Percentiles rank a stretch among this genome's conserved stretches.
These are phyloP conservation scores for Metschnikowia anglica DNA, from an alignment of 805 yeast species.

Conservation along the genomic window DNA sequence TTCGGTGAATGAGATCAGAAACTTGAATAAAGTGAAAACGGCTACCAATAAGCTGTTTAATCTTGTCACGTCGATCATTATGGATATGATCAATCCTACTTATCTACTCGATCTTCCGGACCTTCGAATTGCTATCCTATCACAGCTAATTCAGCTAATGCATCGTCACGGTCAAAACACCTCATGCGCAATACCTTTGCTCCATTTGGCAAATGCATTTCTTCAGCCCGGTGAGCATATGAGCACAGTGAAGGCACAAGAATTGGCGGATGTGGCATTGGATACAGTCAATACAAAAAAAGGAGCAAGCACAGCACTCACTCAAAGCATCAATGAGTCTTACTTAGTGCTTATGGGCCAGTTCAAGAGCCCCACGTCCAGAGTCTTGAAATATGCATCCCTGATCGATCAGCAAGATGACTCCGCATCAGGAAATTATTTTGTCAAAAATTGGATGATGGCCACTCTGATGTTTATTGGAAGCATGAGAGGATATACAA, in stretches of 20 bases:
- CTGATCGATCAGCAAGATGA: constrained; percentile 8
- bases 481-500: constrained; percentile 15
- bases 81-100: constrained; percentile 38
- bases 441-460: constrained; percentile 11
- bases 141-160: constrained; percentile 35
- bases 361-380: constrained; percentile 40
- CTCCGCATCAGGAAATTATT: constrained; percentile 8
- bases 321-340: constrained; percentile 40
- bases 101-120: constrained; percentile 25
- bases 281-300: constrained; percentile 33
- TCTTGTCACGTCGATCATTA: constrained; percentile 41
- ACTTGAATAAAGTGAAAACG: constrained; percentile 23
- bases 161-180: constrained; percentile 41
- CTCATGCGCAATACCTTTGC: constrained; percentile 38
- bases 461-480: constrained; percentile 14
- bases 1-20: constrained; percentile 39
- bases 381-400: constrained; percentile 27
- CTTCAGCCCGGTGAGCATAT: constrained; percentile 28
- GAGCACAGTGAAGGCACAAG: constrained; percentile 39
- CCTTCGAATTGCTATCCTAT: constrained; percentile 32
- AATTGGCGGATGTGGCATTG: constrained; percentile 42
- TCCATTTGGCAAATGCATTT: constrained; percentile 38
- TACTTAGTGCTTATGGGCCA: constrained; percentile 44
- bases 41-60: constrained; percentile 28
- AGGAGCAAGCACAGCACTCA: constrained; percentile 34